Conservation (phyloP, 2,329 filamentous ascomycete species). For the Calonectria honghensis region DNA sequence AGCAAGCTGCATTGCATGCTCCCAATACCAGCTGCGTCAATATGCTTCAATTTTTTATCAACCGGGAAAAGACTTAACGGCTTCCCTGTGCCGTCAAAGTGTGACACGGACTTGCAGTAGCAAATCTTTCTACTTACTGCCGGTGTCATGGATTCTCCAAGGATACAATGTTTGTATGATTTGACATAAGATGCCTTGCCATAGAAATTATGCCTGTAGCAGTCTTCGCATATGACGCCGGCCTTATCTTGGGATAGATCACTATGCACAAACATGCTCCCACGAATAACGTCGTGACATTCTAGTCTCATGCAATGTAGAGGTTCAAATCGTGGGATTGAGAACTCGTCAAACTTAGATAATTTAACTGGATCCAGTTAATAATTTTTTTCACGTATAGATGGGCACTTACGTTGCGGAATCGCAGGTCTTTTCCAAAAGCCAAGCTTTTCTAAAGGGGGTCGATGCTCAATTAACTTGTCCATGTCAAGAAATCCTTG, state of each 20-base stretch:
- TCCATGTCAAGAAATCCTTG: constrained; percentile 18
- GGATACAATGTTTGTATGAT: constrained; percentile 3
- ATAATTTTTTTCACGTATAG: background rate
- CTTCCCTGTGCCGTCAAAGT: constrained; percentile 6
- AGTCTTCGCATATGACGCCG: constrained; percentile 6
- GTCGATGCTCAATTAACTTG: constrained; percentile 15
- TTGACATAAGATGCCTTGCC: background rate
- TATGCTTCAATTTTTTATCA: background rate
- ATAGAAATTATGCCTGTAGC: background rate
- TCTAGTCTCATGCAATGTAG: constrained; percentile 10
- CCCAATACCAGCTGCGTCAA: constrained; percentile 4
- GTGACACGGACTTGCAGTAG: constrained; percentile 5
- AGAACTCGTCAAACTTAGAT: constrained; percentile 18
- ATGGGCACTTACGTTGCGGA: background rate
- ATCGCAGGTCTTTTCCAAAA: constrained; percentile 20
- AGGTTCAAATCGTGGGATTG: constrained; percentile 12
- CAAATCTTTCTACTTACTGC: constrained; percentile 19
- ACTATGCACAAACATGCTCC: constrained; percentile 8
- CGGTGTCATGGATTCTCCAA: constrained; percentile 6
- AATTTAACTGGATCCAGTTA: background rate
- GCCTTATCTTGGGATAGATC: background rate
- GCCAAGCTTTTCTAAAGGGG: constrained; percentile 5
- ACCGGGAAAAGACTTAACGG: constrained; percentile 11
- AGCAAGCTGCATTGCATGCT: constrained; percentile 21
- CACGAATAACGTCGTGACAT: background rate